Percentiles rank a stretch among this genome's conserved stretches.
These are phyloP conservation scores for Triticum monococcum DNA, from an alignment of 176 grass and related monocot genomes.

Conservation along the genomic window DNA sequence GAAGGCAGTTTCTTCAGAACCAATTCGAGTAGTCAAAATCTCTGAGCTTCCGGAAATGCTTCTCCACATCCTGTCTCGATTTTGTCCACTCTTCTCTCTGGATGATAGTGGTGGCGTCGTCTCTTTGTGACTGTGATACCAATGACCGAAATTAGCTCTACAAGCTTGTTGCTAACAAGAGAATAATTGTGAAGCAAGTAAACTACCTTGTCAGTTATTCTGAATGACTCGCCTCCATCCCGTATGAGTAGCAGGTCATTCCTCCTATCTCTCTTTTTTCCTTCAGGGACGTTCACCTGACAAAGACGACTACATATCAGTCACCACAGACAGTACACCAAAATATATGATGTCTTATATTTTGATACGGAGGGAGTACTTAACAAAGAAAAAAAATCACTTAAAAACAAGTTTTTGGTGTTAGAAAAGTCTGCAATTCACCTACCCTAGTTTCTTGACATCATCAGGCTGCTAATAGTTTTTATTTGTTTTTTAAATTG, in stretches of 20 bases:
- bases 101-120: conserved; percentile 64
- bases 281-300: conserved; percentile 59
- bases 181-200: conserved; percentile 8
- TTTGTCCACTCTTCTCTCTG: conserved; percentile 71
- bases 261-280: conserved; percentile 71
- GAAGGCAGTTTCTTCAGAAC: conserved; percentile 45
- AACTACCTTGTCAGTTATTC: conserved; percentile 70
- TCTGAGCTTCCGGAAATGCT: conserved; percentile 71
- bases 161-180: not conserved
- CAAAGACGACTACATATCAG: conserved; percentile 21
- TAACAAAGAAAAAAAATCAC: not conserved
- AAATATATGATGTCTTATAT: not conserved
- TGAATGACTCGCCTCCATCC: conserved; percentile 69
- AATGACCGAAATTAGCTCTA: conserved; percentile 4
- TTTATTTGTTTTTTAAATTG: not conserved
- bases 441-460: not conserved
- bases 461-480: not conserved
- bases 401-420: not conserved
- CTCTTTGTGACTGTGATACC: conserved; percentile 65
- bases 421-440: not conserved
- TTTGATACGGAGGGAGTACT: not conserved
- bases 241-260: conserved; percentile 78
- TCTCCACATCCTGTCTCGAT: conserved; percentile 72
- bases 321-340: not conserved
- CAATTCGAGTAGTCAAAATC: conserved; percentile 85